Base-by-base conservation (phyloP, 768 basidiomycete genomes). In the Symmetrospora coprosmae region DNA sequence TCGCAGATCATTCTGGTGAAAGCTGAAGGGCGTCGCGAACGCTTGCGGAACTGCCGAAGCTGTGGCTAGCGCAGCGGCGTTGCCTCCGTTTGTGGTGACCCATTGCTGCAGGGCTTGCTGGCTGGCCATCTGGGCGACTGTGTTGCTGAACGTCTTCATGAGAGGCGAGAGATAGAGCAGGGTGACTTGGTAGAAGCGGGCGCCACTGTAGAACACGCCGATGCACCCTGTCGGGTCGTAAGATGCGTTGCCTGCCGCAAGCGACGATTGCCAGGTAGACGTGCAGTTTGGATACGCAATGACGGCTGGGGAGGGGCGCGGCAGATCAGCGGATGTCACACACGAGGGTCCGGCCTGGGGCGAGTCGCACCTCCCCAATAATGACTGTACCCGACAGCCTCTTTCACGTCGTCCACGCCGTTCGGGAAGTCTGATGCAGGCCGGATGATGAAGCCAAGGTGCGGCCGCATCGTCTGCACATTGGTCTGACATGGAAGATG, bases 221-320 rank as follows among this genome's bases (percentile, higher is more conserved):
- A 72, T 64, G 16, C 68, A 66, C 7, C 68, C 69, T 8, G 48
- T 63, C 1, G 70, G 71, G 51, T 70, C 69, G 53, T 71, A 70
- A 34, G 17, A 59, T 37, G 64, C 67, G 51, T 70, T 64, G 2
- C 71, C 71, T 48, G 50, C 66, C 48, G 65, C 13, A 1, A 72
- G 30, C 2, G 71, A 69, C 2, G 50, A 41, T 28, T 62, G 46
- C 70, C 70, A 72, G 8, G 67, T 66, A 5, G 49, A 61, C n/a
- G 69, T 70, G 25, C 69, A 68, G 61, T 70, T 70, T 45, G 63
- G 65, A 60, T 70, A 70, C 38, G 71, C 63, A 23, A 72, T 68
- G 19, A 70, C 66, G 8, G 69, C 68, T 48, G 23, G 25, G n/a
- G 35, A 40, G 3, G 19, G 23, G 37, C 37, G n/a, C n/a, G 35